A percentile compares a stretch with the other conserved stretches of the same genome.
Conservation (phyloP, 2,329 filamentous ascomycete genomes). For the Ramichloridium luteum region DNA sequence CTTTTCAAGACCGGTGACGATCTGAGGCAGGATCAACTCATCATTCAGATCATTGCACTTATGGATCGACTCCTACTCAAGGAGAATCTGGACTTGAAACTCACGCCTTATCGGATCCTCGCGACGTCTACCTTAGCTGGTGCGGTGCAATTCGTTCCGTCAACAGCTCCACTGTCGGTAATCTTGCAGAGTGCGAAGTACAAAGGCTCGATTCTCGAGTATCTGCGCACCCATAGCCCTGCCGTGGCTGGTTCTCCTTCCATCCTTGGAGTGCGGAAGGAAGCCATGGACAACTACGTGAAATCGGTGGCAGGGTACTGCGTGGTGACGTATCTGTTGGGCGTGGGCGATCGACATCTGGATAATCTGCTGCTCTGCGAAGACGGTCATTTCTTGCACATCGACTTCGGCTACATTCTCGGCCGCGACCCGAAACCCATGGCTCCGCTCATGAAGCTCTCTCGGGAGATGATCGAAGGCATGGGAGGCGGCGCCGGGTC, state of each 20-base stretch:
- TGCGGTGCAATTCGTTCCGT: constrained; percentile 86
- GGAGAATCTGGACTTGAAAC: constrained; percentile 87
- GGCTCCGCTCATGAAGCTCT: constrained; percentile 91
- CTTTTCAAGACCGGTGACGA: constrained; percentile 92
- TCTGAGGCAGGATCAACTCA: constrained; percentile 87
- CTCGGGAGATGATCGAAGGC: constrained; percentile 95
- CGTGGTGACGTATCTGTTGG: constrained; percentile 94
- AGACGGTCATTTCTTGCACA: constrained; percentile 92
- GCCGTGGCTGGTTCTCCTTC: constrained; percentile 62
- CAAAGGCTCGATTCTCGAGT: constrained; percentile 64
- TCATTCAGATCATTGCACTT: constrained; percentile 92
- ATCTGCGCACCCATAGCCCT: constrained; percentile 79
- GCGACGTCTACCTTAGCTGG: constrained; percentile 83
- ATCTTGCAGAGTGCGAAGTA: constrained; percentile 62
- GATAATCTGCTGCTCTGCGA: constrained; percentile 89
- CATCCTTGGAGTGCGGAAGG: constrained; percentile 75
- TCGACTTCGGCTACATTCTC: constrained; percentile 95
- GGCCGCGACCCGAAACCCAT: constrained; percentile 96
- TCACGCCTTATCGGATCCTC: constrained; percentile 91
- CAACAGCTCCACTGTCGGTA: constrained; percentile 61
- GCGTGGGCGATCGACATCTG: constrained; percentile 87
- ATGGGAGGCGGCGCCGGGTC: constrained; percentile 59
- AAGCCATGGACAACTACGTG: constrained; percentile 88
- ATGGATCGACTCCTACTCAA: constrained; percentile 95
- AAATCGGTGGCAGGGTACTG: constrained; percentile 96